Evolutionary conservation across 2,329 filamentous ascomycete genomes (phyloP), one percentile per base, ranked within the genome.

Genomic region (Chrysoporthe austroafricana): DNA sequence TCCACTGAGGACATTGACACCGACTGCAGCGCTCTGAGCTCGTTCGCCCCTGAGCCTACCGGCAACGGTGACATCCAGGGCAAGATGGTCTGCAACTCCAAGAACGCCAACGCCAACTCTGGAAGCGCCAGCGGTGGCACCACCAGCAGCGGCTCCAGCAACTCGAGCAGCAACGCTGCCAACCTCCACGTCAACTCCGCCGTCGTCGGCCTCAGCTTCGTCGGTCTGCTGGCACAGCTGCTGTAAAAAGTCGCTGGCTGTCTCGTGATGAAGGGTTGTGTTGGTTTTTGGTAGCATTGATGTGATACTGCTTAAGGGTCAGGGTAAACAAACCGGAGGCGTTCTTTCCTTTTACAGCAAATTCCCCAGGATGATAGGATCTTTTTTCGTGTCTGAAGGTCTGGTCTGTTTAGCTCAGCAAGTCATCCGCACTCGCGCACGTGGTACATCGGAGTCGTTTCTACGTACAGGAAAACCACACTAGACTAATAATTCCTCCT

Each of bases 1-100:
- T 89, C 86, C 72, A 91, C 90, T 64, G 85, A 83, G 69, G 83
- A 90, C 70, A 89, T 92, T 71, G 71, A 72, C 68, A 74, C 78
- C 67, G 88, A 79, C 36, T 88, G 91, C 84, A 76, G 79, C 63
- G 72, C 76, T 43, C 86, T 91, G 77, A 77, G 87, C 68, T 75
- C 82, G 70, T 76, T 83, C 46, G 74, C 77, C 42, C 76, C 77
- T 57, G 72, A 75, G 44, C 69, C 77, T 18, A 77, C 79, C 64
- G 79, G 77, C 63, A 77, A 81, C 69, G 79, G 79, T 72, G 68
- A 77, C 66, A 78, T 85, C 71, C 81, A 83, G 77, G 87, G 86
- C 72, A 77, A 77, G 71, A 82, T 77, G 74, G 78, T 73, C 43
- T 89, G 87, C 82, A 78, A 78, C 39, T 81, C 81, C 75, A 81